phyloP scores from a whole-genome alignment of 179 eudicot genomes.

The Patellifolia procumbens region DNA sequence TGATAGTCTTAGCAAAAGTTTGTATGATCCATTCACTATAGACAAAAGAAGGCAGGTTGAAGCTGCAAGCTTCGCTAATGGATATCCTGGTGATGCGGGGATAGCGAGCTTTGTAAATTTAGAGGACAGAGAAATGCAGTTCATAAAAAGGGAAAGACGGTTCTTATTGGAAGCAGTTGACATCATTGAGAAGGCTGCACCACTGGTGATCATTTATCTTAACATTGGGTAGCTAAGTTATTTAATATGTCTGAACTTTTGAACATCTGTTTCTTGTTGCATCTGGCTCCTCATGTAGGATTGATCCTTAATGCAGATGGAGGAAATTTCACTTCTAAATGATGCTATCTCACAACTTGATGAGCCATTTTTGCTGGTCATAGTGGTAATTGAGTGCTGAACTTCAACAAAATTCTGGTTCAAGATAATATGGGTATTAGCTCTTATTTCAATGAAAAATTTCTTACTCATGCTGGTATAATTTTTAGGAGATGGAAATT shows the following conservation, averaged over 20 bases:
- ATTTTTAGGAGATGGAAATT: not conserved
- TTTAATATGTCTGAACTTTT: constrained; percentile 11
- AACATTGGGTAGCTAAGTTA: constrained; percentile 47
- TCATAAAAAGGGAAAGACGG: constrained; percentile 61
- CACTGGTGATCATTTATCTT: constrained; percentile 88
- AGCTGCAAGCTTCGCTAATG: constrained; percentile 37
- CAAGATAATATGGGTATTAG: constrained; percentile 90
- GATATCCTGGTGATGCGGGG: constrained; percentile 40
- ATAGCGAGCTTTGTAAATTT: constrained; percentile 53
- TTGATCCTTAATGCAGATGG: constrained; percentile 61
- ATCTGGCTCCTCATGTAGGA: constrained; percentile 10
- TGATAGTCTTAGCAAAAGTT: constrained; percentile 51
- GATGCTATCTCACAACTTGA: constrained; percentile 95
- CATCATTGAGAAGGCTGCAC: constrained; percentile 73
- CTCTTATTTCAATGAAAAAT: constrained; percentile 63
- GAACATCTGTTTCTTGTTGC: not conserved
- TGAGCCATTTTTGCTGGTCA: constrained; percentile 96
- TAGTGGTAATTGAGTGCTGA: constrained; percentile 99
- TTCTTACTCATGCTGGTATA: constrained; percentile 18
- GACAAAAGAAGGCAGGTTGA: constrained; percentile 28
- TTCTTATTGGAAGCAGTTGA: constrained; percentile 64
- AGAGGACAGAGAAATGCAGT: constrained; percentile 63
- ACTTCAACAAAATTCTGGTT: constrained; percentile 95
- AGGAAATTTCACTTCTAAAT: constrained; percentile 88
- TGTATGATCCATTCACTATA: constrained; percentile 28